phyloP scores from a whole-genome alignment of 495 filamentous ascomycete genomes.

The Neurospora sp. region DNA sequence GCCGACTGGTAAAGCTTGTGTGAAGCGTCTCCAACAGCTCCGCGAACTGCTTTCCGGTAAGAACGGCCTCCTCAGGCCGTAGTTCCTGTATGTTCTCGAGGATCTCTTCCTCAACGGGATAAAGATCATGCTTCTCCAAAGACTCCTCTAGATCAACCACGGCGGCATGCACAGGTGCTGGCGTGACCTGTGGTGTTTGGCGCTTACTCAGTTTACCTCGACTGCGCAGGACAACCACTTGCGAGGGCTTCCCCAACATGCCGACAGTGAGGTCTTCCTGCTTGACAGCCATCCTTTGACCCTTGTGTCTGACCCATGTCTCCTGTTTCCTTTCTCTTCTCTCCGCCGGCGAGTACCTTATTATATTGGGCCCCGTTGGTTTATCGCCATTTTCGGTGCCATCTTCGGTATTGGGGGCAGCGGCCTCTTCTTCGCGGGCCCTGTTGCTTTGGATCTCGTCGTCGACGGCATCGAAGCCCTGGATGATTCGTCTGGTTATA shows the following conservation, averaged over 20 bases:
- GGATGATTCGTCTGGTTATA: background rate
- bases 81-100: constrained; percentile 34
- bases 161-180: background rate
- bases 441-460: background rate
- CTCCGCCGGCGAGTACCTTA: background rate
- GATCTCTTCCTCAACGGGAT: constrained; percentile 19
- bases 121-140: constrained; percentile 18
- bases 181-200: background rate
- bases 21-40: constrained; percentile 26
- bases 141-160: constrained; percentile 20
- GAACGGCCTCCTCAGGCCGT: constrained; percentile 19
- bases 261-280: background rate
- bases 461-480: background rate
- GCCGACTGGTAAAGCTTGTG: constrained; percentile 31
- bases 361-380: background rate
- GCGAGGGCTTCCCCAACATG: background rate
- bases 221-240: constrained; percentile 16
- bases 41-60: constrained; percentile 28
- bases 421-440: background rate
- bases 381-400: background rate
- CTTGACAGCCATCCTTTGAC: background rate
- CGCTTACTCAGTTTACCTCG: background rate
- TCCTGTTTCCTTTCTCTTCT: background rate
- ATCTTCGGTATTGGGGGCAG: background rate
- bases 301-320: background rate